Percentiles rank a stretch among this genome's conserved stretches.
Evolutionary conservation across 73 alveolate species (phyloP).

Genomic region (Tetrahymena thermophila): DNA sequence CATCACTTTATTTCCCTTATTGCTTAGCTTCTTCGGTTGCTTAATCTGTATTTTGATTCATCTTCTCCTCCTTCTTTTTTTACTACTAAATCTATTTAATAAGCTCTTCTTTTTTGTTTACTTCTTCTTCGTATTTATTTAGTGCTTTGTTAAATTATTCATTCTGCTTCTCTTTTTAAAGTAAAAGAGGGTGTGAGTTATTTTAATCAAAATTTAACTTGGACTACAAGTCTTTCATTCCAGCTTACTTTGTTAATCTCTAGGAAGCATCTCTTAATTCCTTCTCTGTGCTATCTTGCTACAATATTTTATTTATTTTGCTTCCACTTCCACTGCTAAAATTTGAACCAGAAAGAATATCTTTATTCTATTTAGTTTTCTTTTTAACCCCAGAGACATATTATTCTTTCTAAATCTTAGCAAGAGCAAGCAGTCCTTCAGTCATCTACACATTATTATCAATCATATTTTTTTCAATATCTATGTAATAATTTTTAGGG

Average conservation of each 20-base stretch:
- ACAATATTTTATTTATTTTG: background rate
- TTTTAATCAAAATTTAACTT: background rate
- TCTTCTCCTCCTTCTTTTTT: background rate
- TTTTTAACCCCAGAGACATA: background rate
- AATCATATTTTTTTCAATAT: background rate
- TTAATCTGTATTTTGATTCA: background rate
- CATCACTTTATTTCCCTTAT: background rate
- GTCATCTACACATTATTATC: background rate
- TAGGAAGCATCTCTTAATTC: background rate
- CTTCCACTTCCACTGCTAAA: background rate
- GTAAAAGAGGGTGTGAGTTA: background rate
- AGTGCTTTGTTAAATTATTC: background rate
- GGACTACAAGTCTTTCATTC: background rate
- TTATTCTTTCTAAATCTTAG: background rate
- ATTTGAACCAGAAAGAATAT: background rate
- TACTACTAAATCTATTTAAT: background rate
- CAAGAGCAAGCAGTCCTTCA: background rate
- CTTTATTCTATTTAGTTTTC: background rate
- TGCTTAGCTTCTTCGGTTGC: background rate
- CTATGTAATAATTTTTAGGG: background rate
- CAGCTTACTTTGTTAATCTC: background rate
- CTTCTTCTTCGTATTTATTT: background rate
- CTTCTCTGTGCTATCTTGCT: background rate
- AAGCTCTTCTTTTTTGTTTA: background rate
- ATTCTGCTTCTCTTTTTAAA: background rate